Base-by-base conservation (phyloP, 805 yeast species). In the Metschnikowia rubicola region DNA sequence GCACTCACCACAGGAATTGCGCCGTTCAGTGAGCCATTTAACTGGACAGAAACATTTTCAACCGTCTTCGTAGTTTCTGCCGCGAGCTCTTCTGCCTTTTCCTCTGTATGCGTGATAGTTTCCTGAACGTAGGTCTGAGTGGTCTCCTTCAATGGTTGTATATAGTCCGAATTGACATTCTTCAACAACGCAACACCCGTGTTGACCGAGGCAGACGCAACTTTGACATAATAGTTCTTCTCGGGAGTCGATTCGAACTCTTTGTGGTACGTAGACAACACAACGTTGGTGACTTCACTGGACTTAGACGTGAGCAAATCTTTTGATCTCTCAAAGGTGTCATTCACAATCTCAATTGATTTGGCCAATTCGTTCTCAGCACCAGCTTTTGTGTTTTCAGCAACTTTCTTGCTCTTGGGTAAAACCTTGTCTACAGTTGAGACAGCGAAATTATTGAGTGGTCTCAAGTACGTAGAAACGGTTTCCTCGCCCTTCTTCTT, bases 81-180 rank as follows among this genome's bases (percentile, higher is more conserved):
- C 10, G 41, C 41, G 12, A 47, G 30, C 39, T 44, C 48, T 26
- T 66, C 72, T 33, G 71, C 72, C 56, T 62, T 69, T 37, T 48
- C 57, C 55, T 64, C 69, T 44, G 74, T 62, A 46, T 58, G 63
- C 36, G 60, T 53, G 29, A 72, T 64, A 36, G 67, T 64, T 32
- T 68, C 73, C 47, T 52, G 50, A 34, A 69, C 74, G 53, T 68
- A 69, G 44, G 57, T 69, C 48, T 67, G 67, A 35, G 76, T 70
- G 54, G 69, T 68, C 38, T 60, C 55, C 54, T 65, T 66, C 55
- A 70, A 64, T 30, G 76, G 76, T 53, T 65, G 66, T 41, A 72
- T 60, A 58, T 62, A 70, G 37, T 63, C 65, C 33, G 64, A 58
- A 53, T 70, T 67, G 46, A 71, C 62, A 47, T 55, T 57, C 52